Evolutionary conservation across 768 basidiomycete genomes (phyloP), one percentile per base, ranked within the genome.

Genomic region (Rhizopogon sp.): DNA sequence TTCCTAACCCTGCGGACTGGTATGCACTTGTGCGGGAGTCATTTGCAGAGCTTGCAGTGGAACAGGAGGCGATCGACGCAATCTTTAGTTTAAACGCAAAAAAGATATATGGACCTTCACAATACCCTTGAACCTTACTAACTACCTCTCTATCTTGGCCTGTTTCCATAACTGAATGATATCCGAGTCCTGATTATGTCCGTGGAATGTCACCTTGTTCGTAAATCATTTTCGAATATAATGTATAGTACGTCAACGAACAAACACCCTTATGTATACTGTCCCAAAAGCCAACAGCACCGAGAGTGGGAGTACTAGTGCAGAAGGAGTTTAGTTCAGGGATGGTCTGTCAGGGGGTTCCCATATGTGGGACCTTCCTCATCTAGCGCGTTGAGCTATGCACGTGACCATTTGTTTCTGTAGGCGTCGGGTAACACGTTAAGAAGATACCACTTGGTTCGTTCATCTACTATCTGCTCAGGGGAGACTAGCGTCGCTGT

Each of bases 21-120:
- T 93, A 90, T 62, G 85, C 84, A 60, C 79, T 92, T 52, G 87
- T 89, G 10, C 78, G 86, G 59, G 90, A 89, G 64, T 84, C 84
- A 1, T 78, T 92, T 56, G 82, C 87, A 28, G 91, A 93, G 69
- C 74, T 93, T 44, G 88, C 84, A 6, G 76, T 89, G 44, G 90
- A 92, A 50, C 89, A 90, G 68, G 83, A 84, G 35, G 82, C 78
- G 22, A 75, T 93, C 55, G 84, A 93, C 63, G 84, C 80, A 25
- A 82, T 93, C 42, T 93, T 93, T 66, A 74, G 62, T 40, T 62
- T 65, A n/a, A 82, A 80, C 52, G 81, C 81, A 14, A 60, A 68
- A 55, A 64, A 61, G 17, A 71, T 81, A 20, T 82, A 81, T 40
- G 66, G 63, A 7, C 47, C 25, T 25, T 25, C 25, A 25, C 25